Base-by-base conservation (phyloP, 2,329 filamentous ascomycete species). In the Pseudocercospora crystallina region DNA sequence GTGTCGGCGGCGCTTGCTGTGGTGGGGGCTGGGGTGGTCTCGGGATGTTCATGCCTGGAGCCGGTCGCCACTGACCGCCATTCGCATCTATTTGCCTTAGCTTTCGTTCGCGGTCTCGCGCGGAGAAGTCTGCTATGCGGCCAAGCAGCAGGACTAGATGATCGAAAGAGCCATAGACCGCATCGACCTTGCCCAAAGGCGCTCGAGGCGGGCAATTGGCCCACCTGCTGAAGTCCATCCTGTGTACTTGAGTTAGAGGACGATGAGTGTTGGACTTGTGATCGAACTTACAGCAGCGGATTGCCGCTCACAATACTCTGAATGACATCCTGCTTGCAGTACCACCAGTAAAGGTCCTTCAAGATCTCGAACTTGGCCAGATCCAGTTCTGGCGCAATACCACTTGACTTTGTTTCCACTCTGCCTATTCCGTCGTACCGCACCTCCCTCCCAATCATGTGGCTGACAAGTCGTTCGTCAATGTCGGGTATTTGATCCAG, bases 271-370 rank as follows among this genome's bases (percentile, higher is more conserved):
- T 13, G 15, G 1, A 15, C 10, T 11, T 8, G 17, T 1, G 43
- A 37, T 58, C 42, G 58, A 17, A 80, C 90, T 79, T 76, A 96
- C 90, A 96, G 85, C 40, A 95, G 76, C 55, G 80, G 80, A 36
- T 92, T 91, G 8, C 90, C 92, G 59, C 91, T 94, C 17, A 97
- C 75, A 54, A 96, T 82, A 66, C 89, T 90, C 68, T 96, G 92
- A 61, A 92, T 95, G 8, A 88, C 83, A 68, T 97, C 94, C 76
- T 96, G 94, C 70, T 96, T 95, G 62, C 82, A 86, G 67, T 91
- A 96, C 88, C 90, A 96, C 91, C 92, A 99, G 66, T 87, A 95
- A 5, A 97, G 73, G 70, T 97, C 94, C 57, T 87, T 83, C 34
- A 94, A 77, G 12, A 87, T 85, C 63, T 94, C 87, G 63, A 88